These are phyloP conservation scores for Miscanthus sacchariflorus DNA, from an alignment of 202 grass and related monocot genomes.

Conservation along the genomic window DNA sequence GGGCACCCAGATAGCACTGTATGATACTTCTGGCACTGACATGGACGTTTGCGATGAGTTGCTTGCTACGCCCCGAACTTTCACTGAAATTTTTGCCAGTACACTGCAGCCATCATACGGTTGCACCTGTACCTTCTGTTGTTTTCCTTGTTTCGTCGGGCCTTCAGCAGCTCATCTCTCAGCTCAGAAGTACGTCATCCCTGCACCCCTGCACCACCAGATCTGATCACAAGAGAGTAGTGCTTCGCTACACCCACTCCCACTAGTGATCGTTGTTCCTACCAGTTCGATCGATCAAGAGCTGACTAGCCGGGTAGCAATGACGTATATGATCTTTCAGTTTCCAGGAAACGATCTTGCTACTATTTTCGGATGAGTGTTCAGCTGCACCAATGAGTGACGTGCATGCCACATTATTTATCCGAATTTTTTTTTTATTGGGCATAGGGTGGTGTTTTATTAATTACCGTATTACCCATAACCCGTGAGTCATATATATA, in stretches of 20 bases:
- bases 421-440: not conserved
- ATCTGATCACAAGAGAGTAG: conserved; percentile 19
- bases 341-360: not conserved
- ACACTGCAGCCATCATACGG: conserved; percentile 15
- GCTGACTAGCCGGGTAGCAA: no score
- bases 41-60: conserved; percentile 45
- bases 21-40: conserved; percentile 46
- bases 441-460: no score
- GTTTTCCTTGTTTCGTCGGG: conserved; percentile 47
- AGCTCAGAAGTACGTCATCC: conserved; percentile 26
- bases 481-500: no score
- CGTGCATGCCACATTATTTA: not conserved
- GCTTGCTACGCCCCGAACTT: conserved; percentile 27
- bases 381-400: not conserved
- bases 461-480: no score
- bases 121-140: conserved; percentile 43
- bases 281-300: not conserved
- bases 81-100: conserved; percentile 26
- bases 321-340: not conserved
- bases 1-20: conserved; percentile 2
- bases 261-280: not conserved
- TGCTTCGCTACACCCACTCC: conserved; percentile 22
- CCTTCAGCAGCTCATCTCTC: not conserved
- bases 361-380: not conserved
- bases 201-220: conserved; percentile 4